Evolutionary conservation across 306 rosid genomes (phyloP).

Genomic region (Gynostemma pentaphyllum): DNA sequence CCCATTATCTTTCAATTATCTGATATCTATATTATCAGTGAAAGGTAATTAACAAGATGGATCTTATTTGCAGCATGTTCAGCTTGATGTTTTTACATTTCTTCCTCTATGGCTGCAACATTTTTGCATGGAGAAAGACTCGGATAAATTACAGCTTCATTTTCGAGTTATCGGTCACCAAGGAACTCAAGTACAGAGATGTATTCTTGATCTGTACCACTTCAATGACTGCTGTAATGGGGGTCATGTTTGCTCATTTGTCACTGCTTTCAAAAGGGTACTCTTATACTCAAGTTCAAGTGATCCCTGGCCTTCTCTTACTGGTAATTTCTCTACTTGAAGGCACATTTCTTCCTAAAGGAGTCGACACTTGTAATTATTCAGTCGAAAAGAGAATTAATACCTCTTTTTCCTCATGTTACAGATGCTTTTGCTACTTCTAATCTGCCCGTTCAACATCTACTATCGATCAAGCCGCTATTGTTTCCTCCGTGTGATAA

Average conservation of each 20-base stretch:
- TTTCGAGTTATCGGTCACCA: slow-evolving; percentile 59
- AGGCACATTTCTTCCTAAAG: background rate
- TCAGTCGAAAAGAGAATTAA: background rate
- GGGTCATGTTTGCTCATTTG: slow-evolving; percentile 77
- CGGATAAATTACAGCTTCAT: slow-evolving; percentile 88
- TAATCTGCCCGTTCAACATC: slow-evolving; percentile 72
- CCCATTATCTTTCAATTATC: background rate
- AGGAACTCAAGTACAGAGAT: slow-evolving; percentile 81
- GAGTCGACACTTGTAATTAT: background rate
- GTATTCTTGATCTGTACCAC: slow-evolving; percentile 71
- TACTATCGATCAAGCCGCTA: slow-evolving; percentile 72
- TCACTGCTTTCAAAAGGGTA: slow-evolving; percentile 60
- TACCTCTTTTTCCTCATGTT: slow-evolving; percentile 6
- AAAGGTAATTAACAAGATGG: slow-evolving; percentile 2
- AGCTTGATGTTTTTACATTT: slow-evolving; percentile 91
- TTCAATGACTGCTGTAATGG: slow-evolving; percentile 65
- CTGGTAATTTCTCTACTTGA: slow-evolving; percentile 38
- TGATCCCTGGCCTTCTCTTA: slow-evolving; percentile 71
- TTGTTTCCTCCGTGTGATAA: slow-evolving; percentile 61
- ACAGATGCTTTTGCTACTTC: slow-evolving; percentile 57
- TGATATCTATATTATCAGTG: background rate
- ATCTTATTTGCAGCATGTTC: slow-evolving; percentile 67
- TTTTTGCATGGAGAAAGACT: slow-evolving; percentile 74
- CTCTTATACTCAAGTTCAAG: slow-evolving; percentile 60
- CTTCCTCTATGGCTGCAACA: slow-evolving; percentile 91